These are phyloP conservation scores for Penicillium diatomitis DNA, from an alignment of 495 filamentous ascomycete species.

Conservation along the genomic window DNA sequence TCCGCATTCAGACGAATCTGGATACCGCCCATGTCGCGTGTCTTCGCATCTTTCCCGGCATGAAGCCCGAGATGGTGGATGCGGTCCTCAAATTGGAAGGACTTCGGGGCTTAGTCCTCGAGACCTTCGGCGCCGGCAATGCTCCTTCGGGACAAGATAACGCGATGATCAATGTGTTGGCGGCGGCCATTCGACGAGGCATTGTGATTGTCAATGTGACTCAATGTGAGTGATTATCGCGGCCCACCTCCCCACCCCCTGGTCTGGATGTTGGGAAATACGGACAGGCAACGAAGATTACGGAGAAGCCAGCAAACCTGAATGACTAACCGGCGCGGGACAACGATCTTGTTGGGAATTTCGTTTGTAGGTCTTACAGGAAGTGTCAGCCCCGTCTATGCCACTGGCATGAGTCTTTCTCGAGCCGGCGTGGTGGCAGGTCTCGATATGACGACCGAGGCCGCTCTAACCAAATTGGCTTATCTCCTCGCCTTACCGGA, in stretches of 20 bases:
- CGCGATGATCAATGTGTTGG: conserved; percentile 71
- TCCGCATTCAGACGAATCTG: conserved; percentile 66
- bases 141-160: conserved; percentile 79
- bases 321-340: too few relatives aligned
- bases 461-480: conserved; percentile 85
- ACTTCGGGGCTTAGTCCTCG: conserved; percentile 75
- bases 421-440: conserved; percentile 86
- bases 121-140: conserved; percentile 95
- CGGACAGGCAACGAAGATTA: background rate
- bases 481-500: conserved; percentile 70
- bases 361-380: conserved; percentile 52
- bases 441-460: conserved; percentile 88
- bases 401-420: conserved; percentile 80
- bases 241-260: background rate
- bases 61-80: conserved; percentile 91
- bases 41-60: conserved; percentile 90
- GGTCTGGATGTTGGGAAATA: background rate
- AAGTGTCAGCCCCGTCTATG: conserved; percentile 84
- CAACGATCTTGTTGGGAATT: background rate
- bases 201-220: conserved; percentile 90
- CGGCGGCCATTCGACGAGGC: conserved; percentile 65
- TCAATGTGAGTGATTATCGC: conserved; percentile 55
- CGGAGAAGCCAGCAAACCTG: too few relatives aligned
- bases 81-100: conserved; percentile 71
- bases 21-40: conserved; percentile 88